A percentile compares a stretch with the other conserved stretches of the same genome.
Evolutionary conservation across 495 filamentous ascomycete species (phyloP).

Genomic region (Eremomyces bilateralis): DNA sequence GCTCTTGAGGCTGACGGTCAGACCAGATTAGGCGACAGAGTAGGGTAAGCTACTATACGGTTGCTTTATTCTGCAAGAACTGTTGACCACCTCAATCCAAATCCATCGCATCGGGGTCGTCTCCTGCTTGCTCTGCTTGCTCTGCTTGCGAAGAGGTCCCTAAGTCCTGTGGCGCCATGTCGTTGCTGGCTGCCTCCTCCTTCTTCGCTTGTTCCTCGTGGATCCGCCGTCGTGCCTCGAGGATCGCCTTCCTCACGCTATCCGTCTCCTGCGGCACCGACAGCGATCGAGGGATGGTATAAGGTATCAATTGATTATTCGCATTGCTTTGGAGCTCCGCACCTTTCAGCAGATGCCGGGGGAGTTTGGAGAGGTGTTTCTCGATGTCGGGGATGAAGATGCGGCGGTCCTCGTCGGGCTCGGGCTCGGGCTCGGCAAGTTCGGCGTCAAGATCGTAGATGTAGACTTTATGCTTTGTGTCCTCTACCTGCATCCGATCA

Average conservation of each 20-base stretch:
- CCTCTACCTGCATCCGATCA: constrained; percentile 69
- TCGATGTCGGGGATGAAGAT: constrained; percentile 72
- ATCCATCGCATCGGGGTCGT: too few species aligned
- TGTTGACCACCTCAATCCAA: too few species aligned
- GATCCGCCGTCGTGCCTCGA: too few species aligned
- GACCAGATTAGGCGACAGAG: too few species aligned
- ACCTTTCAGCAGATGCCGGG: constrained; percentile 33
- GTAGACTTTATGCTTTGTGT: constrained; percentile 69
- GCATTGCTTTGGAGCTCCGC: constrained; percentile 19
- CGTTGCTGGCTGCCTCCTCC: too few species aligned
- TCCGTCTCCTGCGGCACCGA: constrained; percentile 57
- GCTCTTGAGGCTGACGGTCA: too few species aligned
- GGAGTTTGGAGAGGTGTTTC: constrained; percentile 53
- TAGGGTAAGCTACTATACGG: too few species aligned
- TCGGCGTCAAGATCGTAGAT: constrained; percentile 81
- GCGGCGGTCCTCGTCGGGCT: constrained; percentile 27
- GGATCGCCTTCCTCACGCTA: constrained; percentile 63
- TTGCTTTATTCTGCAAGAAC: too few species aligned
- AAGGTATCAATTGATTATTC: constrained; percentile 58
- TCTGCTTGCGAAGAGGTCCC: too few species aligned
- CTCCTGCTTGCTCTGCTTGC: too few species aligned
- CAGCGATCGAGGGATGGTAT: constrained; percentile 54
- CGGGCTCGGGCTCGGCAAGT: constrained; percentile 39
- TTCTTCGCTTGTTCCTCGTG: too few species aligned
- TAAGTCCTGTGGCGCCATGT: too few species aligned